Conservation (phyloP, 2,329 filamentous ascomycete genomes). For the Hymenoscyphus linearis region DNA sequence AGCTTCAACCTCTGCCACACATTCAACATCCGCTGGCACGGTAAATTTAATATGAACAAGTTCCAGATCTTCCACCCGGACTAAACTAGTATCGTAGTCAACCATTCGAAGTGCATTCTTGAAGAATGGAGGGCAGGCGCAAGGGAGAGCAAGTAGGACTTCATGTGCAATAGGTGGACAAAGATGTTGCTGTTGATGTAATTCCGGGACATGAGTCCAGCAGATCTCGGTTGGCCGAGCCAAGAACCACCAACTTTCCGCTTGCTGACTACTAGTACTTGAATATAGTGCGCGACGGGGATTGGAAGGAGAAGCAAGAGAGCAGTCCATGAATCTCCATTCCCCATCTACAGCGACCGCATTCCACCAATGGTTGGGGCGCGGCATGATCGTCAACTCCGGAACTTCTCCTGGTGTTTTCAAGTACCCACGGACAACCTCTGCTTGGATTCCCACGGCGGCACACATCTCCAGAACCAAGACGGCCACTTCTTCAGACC, state of each 20-base stretch:
- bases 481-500: slow-evolving; percentile 81
- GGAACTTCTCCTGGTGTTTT: slow-evolving; percentile 81
- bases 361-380: slow-evolving; percentile 97
- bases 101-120: slow-evolving; percentile 72
- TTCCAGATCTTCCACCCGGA: slow-evolving; percentile 84
- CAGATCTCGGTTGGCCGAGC: slow-evolving; percentile 81
- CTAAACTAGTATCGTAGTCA: slow-evolving; percentile 84
- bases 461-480: slow-evolving; percentile 91
- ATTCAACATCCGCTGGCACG: slow-evolving; percentile 84
- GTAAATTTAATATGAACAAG: slow-evolving; percentile 85
- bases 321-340: slow-evolving; percentile 96
- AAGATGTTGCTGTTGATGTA: slow-evolving; percentile 85
- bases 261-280: slow-evolving; percentile 59
- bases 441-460: slow-evolving; percentile 81
- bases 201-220: slow-evolving; percentile 90
- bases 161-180: slow-evolving; percentile 84
- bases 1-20: slow-evolving; percentile 87
- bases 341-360: slow-evolving; percentile 86
- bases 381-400: slow-evolving; percentile 76
- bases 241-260: slow-evolving; percentile 94
- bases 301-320: slow-evolving; percentile 84
- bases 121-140: slow-evolving; percentile 84
- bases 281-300: slow-evolving; percentile 76
- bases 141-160: slow-evolving; percentile 78
- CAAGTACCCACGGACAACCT: slow-evolving; percentile 83